Percentiles rank a stretch among this genome's conserved stretches.
Conservation (phyloP, 345 rosid species). For the Mallotus nudiflorus region DNA sequence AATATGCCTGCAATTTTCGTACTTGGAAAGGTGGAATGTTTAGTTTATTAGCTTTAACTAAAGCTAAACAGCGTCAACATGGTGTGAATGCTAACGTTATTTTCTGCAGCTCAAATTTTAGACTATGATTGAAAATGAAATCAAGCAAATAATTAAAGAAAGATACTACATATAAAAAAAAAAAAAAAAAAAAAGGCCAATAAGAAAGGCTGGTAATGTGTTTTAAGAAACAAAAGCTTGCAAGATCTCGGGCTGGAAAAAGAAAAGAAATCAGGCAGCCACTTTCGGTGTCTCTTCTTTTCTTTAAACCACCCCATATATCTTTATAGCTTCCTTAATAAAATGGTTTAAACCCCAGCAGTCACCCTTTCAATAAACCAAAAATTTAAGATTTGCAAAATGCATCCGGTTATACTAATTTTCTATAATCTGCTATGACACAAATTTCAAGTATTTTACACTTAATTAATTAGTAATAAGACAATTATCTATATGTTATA, state of each 20-base stretch:
- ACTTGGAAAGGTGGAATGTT: too few species aligned
- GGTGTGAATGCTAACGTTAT: neutral
- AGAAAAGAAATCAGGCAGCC: conserved; percentile 8
- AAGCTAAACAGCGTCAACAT: conserved; percentile 11
- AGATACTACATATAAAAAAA: too few species aligned
- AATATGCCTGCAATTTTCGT: too few species aligned
- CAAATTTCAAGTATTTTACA: too few species aligned
- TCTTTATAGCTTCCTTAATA: neutral
- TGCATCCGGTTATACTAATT: too few species aligned
- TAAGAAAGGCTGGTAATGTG: neutral
- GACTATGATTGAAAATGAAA: neutral
- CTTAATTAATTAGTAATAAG: too few species aligned
- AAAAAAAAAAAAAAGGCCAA: too few species aligned
- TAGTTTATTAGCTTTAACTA: neutral
- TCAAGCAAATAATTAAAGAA: neutral
- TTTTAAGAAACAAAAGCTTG: conserved; percentile 15
- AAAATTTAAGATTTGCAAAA: too few species aligned
- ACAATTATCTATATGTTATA: too few species aligned
- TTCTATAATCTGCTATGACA: too few species aligned
- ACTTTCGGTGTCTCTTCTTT: conserved; percentile 33
- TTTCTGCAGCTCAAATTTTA: neutral
- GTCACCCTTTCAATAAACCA: too few species aligned
- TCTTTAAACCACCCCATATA: conserved; percentile 3
- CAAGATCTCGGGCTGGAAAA: conserved; percentile 24
- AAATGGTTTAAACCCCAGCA: too few species aligned